phyloP scores from a whole-genome alignment of 495 filamentous ascomycete genomes.

The Daldinia concentrica region DNA sequence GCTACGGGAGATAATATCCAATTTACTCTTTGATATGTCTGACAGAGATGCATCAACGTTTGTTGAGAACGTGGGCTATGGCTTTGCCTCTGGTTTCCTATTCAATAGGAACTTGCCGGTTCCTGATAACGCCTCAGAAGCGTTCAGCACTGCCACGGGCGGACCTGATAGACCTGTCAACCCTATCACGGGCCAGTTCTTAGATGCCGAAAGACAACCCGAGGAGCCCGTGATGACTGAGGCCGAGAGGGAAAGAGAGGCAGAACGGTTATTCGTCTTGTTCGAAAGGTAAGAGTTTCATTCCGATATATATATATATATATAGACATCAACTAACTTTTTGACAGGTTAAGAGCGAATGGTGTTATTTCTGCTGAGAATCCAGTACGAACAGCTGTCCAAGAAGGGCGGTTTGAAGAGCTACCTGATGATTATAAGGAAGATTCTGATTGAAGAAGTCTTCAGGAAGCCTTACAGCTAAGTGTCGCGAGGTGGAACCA shows the following conservation, averaged over 20 bases:
- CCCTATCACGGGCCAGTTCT: slow-evolving; percentile 87
- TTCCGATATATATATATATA: background rate
- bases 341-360: slow-evolving; percentile 76
- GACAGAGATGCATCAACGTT: slow-evolving; percentile 75
- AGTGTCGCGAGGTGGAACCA: too few relatives aligned
- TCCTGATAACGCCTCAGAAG: slow-evolving; percentile 71
- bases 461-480: background rate
- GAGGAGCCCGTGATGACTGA: slow-evolving; percentile 78
- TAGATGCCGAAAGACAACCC: slow-evolving; percentile 70
- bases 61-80: slow-evolving; percentile 87
- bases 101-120: slow-evolving; percentile 81
- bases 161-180: slow-evolving; percentile 65
- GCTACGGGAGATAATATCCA: slow-evolving; percentile 77
- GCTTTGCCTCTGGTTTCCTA: slow-evolving; percentile 89
- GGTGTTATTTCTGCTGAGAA: slow-evolving; percentile 87
- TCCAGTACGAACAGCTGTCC: slow-evolving; percentile 78
- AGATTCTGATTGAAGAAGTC: slow-evolving; percentile 47
- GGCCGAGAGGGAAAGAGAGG: slow-evolving; percentile 92
- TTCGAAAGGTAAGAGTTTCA: slow-evolving; percentile 77
- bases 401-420: slow-evolving; percentile 84
- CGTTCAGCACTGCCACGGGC: slow-evolving; percentile 52
- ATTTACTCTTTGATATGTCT: slow-evolving; percentile 86
- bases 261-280: slow-evolving; percentile 90
- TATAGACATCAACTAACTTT: slow-evolving; percentile 7
- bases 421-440: slow-evolving; percentile 57